phyloP scores from a whole-genome alignment of 768 basidiomycete species.

The Leccinum pellstonianum region DNA sequence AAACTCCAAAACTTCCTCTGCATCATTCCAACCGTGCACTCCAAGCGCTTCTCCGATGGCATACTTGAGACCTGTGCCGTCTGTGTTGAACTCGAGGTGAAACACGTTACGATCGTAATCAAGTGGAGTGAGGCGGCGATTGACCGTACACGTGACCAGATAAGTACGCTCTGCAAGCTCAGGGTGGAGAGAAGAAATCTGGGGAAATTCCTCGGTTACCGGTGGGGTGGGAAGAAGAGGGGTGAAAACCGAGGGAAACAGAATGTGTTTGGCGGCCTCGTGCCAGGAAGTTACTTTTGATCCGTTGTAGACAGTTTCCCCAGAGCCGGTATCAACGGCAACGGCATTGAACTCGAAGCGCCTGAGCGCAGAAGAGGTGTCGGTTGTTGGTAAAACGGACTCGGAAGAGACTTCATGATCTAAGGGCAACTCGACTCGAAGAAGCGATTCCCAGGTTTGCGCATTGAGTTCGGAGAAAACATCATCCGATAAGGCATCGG shows the following conservation, averaged over 20 bases:
- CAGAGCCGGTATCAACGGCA: constrained; percentile 57
- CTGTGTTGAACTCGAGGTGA: constrained; percentile 94
- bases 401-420: constrained; percentile 7
- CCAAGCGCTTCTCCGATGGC: constrained; percentile 96
- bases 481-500: constrained; percentile 43
- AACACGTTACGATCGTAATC: constrained; percentile 99
- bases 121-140: constrained; percentile 88
- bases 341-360: constrained; percentile 74
- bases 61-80: constrained; percentile 92
- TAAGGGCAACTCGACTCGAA: constrained; percentile 49
- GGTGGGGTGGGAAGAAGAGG: constrained; percentile 40
- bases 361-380: constrained; percentile 41
- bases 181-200: constrained; percentile 76
- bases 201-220: constrained; percentile 45
- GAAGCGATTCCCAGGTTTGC: constrained; percentile 64
- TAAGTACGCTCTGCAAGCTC: constrained; percentile 87
- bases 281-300: constrained; percentile 73
- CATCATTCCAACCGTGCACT: constrained; percentile 97
- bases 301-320: constrained; percentile 59
- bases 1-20: constrained; percentile 82
- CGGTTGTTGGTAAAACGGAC: constrained; percentile 18
- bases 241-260: constrained; percentile 82
- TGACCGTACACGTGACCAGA: constrained; percentile 92
- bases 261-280: constrained; percentile 80
- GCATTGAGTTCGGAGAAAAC: constrained; percentile 51